Base-by-base conservation (phyloP, 805 yeast genomes). In the Metschnikowia bowlesiae region DNA sequence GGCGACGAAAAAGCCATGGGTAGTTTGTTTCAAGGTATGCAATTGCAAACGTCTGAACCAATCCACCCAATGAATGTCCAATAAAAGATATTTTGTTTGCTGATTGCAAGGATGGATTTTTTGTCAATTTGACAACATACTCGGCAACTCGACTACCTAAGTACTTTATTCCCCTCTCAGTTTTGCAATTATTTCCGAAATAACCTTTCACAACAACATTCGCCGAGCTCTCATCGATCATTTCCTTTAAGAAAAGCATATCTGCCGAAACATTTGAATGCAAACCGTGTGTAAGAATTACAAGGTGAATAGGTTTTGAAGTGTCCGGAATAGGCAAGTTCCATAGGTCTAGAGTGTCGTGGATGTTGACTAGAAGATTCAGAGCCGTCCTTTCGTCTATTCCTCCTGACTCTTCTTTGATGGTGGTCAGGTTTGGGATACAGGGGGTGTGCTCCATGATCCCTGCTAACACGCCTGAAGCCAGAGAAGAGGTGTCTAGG, bases 11-110 rank as follows among this genome's bases (percentile, higher is more conserved):
- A 57, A 90, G 82, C 59, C 81, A 77, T 0, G 96, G 95, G 52
- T 83, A 75, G 51, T 80, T 85, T 51, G 74, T 74, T 47, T 80
- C 78, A 35, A 94, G 77, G 62, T 89, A 86, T 2, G 92, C 94
- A 38, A 94, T 74, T 1, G 98, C 96, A 75, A 87, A 92, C 0
- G 96, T 82, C 69, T 92, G 97, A 8, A 87, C 87, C 14, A 88
- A 80, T 0, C 99, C 99, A 14, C 99, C 99, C 28, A 94, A 71
- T 0, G 98, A 92, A 67, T 94, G 99, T 1, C 94, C 96, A 18
- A 94, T 73, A 60, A 94, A 91, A 2, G 98, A 92, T 4, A 92
- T 81, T 58, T 81, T 82, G 10, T 68, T 66, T 7, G 89, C 82
- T 35, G 65, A 55, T 29, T 60, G 60, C 30, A 66, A 63, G 5